A percentile compares a stretch with the other conserved stretches of the same genome.
phyloP scores from a whole-genome alignment of 2,329 filamentous ascomycete species.

The Blastomyces parvus region DNA sequence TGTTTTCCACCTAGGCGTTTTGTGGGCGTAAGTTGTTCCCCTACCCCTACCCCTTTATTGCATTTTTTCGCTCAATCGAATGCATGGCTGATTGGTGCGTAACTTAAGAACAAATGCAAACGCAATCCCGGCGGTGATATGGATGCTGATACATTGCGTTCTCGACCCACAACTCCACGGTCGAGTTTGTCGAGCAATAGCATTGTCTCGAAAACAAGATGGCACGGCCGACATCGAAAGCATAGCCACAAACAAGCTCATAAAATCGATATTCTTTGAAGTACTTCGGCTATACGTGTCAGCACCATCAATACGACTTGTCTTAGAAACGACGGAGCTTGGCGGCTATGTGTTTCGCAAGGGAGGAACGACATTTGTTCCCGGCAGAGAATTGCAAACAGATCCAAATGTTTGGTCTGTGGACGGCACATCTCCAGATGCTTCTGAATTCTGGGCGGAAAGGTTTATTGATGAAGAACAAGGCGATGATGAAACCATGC shows the following conservation, averaged over 20 bases:
- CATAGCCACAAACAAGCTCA: slow-evolving; percentile 8
- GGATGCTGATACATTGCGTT: slow-evolving; percentile 13
- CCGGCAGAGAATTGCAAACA: slow-evolving; percentile 12
- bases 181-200: slow-evolving; percentile 6
- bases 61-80: neutral
- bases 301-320: slow-evolving; percentile 9
- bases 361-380: slow-evolving; percentile 9
- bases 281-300: slow-evolving; percentile 10
- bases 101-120: slow-evolving; percentile 12
- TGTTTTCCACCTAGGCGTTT: slow-evolving; percentile 6
- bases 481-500: neutral
- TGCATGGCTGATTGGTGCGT: neutral
- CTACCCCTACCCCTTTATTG: too few species aligned
- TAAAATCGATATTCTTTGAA: slow-evolving; percentile 14
- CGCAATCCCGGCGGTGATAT: slow-evolving; percentile 7
- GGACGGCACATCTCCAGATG: neutral
- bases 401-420: slow-evolving; percentile 10
- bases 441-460: slow-evolving; percentile 10
- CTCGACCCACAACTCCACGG: slow-evolving; percentile 4
- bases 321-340: slow-evolving; percentile 11
- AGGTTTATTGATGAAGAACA: slow-evolving; percentile 12
- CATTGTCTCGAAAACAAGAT: slow-evolving; percentile 7
- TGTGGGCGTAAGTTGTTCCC: slow-evolving; percentile 12
- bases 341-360: slow-evolving; percentile 12
- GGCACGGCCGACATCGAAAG: slow-evolving; percentile 10